Percentiles rank a stretch among this genome's conserved stretches.
Conservation (phyloP, 257 asterid species). For the Coffea canephora region DNA sequence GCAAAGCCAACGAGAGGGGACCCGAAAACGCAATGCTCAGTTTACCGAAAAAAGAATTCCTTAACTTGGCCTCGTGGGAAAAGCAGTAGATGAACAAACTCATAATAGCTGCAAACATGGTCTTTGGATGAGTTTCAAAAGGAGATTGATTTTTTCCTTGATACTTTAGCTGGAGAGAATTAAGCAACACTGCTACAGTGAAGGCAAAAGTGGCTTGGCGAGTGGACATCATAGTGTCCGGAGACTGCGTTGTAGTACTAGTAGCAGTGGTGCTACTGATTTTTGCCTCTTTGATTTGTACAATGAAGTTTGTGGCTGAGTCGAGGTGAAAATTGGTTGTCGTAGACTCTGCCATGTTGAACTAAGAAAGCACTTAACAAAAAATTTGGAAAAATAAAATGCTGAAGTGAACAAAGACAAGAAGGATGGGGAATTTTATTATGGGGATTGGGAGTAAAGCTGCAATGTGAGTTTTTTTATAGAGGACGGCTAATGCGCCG, state of each 20-base stretch:
- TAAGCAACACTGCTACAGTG: background rate
- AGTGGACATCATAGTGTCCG: background rate
- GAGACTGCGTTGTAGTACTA: background rate
- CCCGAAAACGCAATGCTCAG: background rate
- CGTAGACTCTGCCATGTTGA: background rate
- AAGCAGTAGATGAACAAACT: slow-evolving; percentile 3
- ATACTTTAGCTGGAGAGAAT: background rate
- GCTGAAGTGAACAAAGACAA: too few relatives aligned
- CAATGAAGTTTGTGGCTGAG: background rate
- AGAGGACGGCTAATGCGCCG: too few relatives aligned
- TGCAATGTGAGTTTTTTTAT: too few relatives aligned
- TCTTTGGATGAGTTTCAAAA: background rate
- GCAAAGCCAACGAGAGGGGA: background rate
- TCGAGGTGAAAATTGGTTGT: too few relatives aligned
- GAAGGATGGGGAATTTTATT: too few relatives aligned
- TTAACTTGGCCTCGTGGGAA: background rate
- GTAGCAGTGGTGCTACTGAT: background rate
- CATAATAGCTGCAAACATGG: background rate
- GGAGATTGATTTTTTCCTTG: slow-evolving; percentile 6
- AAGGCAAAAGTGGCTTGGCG: background rate
- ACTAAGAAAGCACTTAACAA: background rate
- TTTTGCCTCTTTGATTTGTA: background rate
- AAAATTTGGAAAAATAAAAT: too few relatives aligned
- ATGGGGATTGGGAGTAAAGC: too few relatives aligned
- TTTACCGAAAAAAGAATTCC: background rate